These are phyloP conservation scores for Auxenochlorella pyrenoidosa DNA, from an alignment of 139 green algal genomes.

Conservation along the genomic window DNA sequence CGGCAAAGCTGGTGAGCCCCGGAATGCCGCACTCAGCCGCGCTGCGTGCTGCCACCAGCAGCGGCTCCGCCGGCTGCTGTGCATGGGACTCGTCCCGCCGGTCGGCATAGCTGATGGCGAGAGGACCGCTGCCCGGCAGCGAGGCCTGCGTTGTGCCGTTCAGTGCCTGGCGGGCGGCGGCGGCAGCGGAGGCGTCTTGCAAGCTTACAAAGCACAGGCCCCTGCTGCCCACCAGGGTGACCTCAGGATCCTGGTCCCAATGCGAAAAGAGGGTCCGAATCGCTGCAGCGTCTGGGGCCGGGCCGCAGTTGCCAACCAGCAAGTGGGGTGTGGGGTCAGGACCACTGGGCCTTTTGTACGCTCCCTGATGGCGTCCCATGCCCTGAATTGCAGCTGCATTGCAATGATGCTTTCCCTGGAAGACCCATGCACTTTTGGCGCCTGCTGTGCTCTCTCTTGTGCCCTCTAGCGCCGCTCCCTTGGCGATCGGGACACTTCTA, in stretches of 20 bases:
- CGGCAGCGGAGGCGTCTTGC: constrained; percentile 20
- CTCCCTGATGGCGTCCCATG: not conserved
- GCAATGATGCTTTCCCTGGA: too few relatives aligned
- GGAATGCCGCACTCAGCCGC: constrained; percentile 59
- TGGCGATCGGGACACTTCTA: too few relatives aligned
- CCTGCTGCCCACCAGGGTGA: not conserved
- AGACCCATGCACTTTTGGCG: too few relatives aligned
- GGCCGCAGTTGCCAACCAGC: constrained; percentile 68
- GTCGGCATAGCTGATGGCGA: constrained; percentile 45
- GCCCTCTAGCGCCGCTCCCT: too few relatives aligned
- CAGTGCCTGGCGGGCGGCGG: constrained; percentile 39
- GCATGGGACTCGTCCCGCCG: not conserved
- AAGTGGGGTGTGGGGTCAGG: constrained; percentile 54
- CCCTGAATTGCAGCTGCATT: not conserved
- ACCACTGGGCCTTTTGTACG: not conserved
- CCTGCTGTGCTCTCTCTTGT: too few relatives aligned
- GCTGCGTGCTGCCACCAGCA: not conserved
- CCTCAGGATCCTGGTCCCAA: not conserved
- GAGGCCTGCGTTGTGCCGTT: constrained; percentile 21
- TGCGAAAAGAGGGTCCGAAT: not conserved
- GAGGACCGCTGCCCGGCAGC: constrained; percentile 14
- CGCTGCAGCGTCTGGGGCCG: constrained; percentile 29
- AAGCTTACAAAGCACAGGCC: constrained; percentile 54
- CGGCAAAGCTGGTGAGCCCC: constrained; percentile 65
- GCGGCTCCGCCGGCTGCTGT: not conserved